Percentiles rank a stretch among this genome's conserved stretches.
Conservation (phyloP, 2,329 filamentous ascomycete genomes). For the Trichoderma brevicompactum region DNA sequence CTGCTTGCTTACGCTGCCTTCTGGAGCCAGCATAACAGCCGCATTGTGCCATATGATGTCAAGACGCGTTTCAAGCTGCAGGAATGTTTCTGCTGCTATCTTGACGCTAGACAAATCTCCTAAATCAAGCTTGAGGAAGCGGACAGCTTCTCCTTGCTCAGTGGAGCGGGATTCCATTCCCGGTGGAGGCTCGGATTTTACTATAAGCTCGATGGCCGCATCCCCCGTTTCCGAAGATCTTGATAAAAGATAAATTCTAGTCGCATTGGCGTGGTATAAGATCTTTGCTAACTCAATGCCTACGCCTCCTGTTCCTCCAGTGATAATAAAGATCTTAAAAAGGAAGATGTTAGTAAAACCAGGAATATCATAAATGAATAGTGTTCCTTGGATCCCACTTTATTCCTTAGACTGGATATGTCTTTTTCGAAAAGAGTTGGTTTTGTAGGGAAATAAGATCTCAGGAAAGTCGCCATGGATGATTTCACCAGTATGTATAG, state of each 20-base stretch:
- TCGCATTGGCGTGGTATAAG: constrained; percentile 8
- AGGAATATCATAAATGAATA: not conserved
- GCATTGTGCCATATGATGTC: constrained; percentile 10
- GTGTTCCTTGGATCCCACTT: not conserved
- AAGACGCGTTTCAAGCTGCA: not conserved
- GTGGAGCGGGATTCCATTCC: not conserved
- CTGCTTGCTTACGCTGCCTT: constrained; percentile 11
- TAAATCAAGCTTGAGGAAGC: not conserved
- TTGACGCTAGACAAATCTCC: not conserved
- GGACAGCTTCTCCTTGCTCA: not conserved
- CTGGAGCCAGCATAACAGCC: not conserved
- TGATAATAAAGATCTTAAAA: not conserved
- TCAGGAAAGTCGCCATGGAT: not conserved
- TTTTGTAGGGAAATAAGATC: not conserved
- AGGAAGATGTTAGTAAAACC: not conserved
- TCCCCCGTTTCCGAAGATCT: not conserved
- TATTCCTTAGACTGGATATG: not conserved
- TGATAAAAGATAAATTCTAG: not conserved
- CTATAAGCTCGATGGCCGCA: not conserved
- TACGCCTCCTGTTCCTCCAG: constrained; percentile 5
- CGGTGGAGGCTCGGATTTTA: not conserved
- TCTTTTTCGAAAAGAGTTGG: not conserved
- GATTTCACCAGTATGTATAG: no score
- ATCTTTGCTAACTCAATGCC: not conserved
- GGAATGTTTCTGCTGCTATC: not conserved